These are phyloP conservation scores for Sarcocystis neurona DNA, from an alignment of 169 alveolate genomes.

Conservation along the genomic window DNA sequence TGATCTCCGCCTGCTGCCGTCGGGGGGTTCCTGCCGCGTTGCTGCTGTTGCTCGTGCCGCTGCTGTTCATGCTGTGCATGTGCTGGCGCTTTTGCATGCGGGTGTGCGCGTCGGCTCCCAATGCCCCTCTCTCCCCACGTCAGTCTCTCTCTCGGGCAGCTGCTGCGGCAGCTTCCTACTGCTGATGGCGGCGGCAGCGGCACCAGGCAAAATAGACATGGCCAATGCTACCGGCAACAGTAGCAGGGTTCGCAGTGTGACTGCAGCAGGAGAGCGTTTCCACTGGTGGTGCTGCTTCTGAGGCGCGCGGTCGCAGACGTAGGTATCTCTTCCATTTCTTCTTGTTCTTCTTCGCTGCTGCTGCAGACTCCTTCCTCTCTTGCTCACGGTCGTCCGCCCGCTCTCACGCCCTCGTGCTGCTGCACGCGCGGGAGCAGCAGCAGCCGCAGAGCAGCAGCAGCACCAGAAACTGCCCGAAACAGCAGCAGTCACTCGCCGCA, in stretches of 20 bases:
- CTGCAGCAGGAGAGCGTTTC: neutral
- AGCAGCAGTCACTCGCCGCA: neutral
- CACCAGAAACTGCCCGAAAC: neutral
- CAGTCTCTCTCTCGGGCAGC: neutral
- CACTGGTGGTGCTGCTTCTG: neutral
- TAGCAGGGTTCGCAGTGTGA: neutral
- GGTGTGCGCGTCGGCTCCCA: too few species aligned
- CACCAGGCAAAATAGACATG: neutral
- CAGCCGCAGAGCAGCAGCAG: neutral
- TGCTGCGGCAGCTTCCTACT: neutral
- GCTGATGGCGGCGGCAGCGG: neutral
- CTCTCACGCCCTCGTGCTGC: neutral
- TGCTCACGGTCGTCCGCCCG: neutral
- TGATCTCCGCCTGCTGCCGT: too few species aligned
- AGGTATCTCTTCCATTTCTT: neutral
- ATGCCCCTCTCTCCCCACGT: too few species aligned
- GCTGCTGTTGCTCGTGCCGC: too few species aligned
- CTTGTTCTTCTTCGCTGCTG: neutral
- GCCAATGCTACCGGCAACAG: neutral
- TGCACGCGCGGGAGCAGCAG: conserved; percentile 6
- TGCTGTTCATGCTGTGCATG: too few species aligned
- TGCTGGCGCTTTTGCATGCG: neutral
- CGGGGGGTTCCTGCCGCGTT: too few species aligned
- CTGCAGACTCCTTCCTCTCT: neutral
- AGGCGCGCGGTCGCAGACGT: neutral